Evolutionary conservation across 345 rosid species (phyloP).

Genomic region (Euphorbia pulcherrima): DNA sequence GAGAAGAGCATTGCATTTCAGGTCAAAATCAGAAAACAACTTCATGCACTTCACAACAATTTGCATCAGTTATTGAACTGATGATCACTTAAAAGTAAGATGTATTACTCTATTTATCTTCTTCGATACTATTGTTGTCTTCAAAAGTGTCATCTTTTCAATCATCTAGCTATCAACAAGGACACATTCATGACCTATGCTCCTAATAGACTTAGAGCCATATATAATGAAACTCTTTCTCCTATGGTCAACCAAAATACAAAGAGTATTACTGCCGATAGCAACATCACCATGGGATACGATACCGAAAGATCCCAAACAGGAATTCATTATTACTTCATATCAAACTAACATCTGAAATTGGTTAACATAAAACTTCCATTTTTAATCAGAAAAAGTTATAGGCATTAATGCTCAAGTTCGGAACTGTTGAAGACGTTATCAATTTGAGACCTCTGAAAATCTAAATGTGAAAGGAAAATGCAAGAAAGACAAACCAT

Average conservation of each 20-base stretch:
- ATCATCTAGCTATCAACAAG: too few species aligned
- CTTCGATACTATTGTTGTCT: too few species aligned
- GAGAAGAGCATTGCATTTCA: conserved; percentile 7
- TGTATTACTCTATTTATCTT: too few species aligned
- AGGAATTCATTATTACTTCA: background rate
- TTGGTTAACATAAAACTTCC: background rate
- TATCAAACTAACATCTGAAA: background rate
- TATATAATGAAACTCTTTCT: background rate
- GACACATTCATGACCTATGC: background rate
- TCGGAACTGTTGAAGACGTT: background rate
- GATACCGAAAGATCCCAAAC: background rate
- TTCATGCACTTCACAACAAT: too few species aligned
- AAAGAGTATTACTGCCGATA: background rate
- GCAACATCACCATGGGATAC: background rate
- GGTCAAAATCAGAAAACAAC: background rate
- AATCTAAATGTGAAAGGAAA: background rate
- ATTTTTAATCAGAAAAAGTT: too few species aligned
- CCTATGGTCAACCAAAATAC: background rate
- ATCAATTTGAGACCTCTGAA: background rate
- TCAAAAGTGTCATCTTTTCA: too few species aligned
- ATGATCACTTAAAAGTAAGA: too few species aligned
- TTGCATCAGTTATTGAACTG: too few species aligned
- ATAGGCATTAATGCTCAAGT: background rate
- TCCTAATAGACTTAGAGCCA: background rate
- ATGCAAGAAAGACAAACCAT: background rate